Conservation (phyloP, 1,284 basidiomycete species). For the Pseudozyma sp. region DNA sequence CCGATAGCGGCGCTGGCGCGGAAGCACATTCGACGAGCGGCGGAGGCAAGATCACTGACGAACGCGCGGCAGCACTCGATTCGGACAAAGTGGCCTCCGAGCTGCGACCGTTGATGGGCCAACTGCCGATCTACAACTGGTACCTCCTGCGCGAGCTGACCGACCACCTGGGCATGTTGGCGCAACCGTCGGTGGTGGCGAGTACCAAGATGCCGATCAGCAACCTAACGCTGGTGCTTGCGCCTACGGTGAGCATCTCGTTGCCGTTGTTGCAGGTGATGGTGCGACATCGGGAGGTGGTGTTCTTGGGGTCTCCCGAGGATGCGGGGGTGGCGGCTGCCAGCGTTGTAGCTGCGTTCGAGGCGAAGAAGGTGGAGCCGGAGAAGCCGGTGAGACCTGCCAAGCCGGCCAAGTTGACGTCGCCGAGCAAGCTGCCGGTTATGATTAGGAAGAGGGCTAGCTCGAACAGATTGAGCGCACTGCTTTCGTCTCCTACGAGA, state of each 20-base stretch:
- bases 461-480: conserved; percentile 13
- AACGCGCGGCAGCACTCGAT: conserved; percentile 11
- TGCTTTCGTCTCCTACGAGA: conserved; percentile 14
- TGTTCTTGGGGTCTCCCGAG: conserved; percentile 41
- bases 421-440: conserved; percentile 31
- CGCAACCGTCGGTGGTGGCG: conserved; percentile 33
- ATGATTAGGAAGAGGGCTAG: conserved; percentile 32
- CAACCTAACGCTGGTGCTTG: conserved; percentile 63
- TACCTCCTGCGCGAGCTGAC: conserved; percentile 64
- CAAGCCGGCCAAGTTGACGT: conserved; percentile 28
- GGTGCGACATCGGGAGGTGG: conserved; percentile 38
- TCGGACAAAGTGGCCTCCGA: conserved; percentile 2
- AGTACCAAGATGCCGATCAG: conserved; percentile 65
- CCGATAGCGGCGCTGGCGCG: background rate
- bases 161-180: conserved; percentile 52
- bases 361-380: background rate
- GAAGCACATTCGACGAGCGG: background rate
- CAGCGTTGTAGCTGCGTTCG: background rate
- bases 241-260: conserved; percentile 62
- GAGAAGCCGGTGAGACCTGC: conserved; percentile 19
- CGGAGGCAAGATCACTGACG: conserved; percentile 18
- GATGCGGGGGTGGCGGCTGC: conserved; percentile 22
- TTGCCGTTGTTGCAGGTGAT: conserved; percentile 54
- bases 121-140: conserved; percentile 58
- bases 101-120: conserved; percentile 42